Base-by-base conservation (phyloP, 2,329 filamentous ascomycete species). In the Aschersonia sp. region DNA sequence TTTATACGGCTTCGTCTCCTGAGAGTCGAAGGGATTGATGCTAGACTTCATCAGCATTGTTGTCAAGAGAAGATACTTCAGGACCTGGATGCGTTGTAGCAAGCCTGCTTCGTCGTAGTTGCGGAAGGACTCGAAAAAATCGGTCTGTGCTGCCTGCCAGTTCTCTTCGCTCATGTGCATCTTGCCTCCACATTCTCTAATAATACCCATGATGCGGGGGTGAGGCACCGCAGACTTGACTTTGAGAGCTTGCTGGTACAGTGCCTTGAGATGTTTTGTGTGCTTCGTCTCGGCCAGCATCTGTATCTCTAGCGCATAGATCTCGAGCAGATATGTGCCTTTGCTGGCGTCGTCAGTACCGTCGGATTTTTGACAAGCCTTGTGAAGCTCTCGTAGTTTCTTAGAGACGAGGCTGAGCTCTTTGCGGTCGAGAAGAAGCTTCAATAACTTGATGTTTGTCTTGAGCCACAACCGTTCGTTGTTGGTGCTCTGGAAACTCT, bases 121-220 rank as follows among this genome's bases (percentile, higher is more conserved):
- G 49, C 89, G 85, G 72, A 98, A 98, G 1, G 91, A 94, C 65
- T 98, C 92, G 65, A 96, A 96, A 66, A 98, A 98, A 70, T 97
- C 92, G 57, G 82, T 91, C 67, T 97, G 89, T 1, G 92, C 92
- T 59, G 89, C 87, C 63, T 92, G 88, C 92, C 92, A 98, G 64
- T 97, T 97, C 70, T 97, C 92, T 73, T 98, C 92, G 64, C 86
- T 92, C 92, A 98, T 97, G 70, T 97, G 89, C 92, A 98, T 98
- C 73, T 98, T 98, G 57, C 92, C 92, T 59, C 92, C 92, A 63
- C 92, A 98, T 69, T 98, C 92, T 48, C 91, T 84, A 61, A 98
- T 98, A 63, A 98, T 91, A 46, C 92, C 92, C 88, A 97, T 96
- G 63, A 98, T 95, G 69, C 95, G 94, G 50, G 92, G 92, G 67